phyloP scores from a whole-genome alignment of 108 stramenopile species.

The Aureococcus anophagefferens region DNA sequence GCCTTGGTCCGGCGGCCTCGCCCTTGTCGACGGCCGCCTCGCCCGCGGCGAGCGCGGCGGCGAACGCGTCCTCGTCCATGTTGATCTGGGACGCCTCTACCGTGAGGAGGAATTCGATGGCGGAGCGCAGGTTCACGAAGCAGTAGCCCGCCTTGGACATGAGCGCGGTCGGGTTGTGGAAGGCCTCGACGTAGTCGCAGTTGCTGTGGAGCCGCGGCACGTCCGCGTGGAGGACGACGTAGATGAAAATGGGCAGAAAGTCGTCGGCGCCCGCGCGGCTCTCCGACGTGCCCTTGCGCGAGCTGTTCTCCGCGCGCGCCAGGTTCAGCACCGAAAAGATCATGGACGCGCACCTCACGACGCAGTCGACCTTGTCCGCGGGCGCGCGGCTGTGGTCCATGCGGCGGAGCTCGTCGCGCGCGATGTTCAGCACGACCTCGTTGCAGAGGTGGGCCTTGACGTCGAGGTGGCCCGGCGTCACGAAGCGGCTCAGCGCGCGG shows the following conservation, averaged over 20 bases:
- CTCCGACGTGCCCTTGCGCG: too few species aligned
- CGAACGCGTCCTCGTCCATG: too few species aligned
- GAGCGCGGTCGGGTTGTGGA: conserved; percentile 33
- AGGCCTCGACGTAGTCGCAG: conserved; percentile 36
- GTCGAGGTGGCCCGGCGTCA: conserved; percentile 15
- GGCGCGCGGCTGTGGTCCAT: conserved; percentile 19
- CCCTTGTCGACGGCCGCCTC: too few species aligned
- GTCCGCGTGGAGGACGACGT: conserved; percentile 35
- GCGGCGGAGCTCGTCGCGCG: conserved; percentile 16
- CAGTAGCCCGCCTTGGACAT: conserved; percentile 48
- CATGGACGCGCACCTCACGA: conserved; percentile 12
- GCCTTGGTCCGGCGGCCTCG: too few species aligned
- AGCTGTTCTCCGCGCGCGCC: not conserved
- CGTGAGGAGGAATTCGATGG: conserved; percentile 34
- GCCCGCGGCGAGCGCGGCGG: too few species aligned
- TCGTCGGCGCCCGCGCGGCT: conserved; percentile 33
- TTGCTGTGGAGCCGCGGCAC: conserved; percentile 34
- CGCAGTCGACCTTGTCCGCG: conserved; percentile 19
- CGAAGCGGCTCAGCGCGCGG: not conserved
- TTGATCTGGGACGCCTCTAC: not conserved
- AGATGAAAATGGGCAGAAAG: conserved; percentile 43
- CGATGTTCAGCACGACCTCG: conserved; percentile 14
- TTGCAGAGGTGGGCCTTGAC: conserved; percentile 6
- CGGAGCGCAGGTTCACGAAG: conserved; percentile 38
- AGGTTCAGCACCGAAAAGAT: conserved; percentile 19